Evolutionary conservation across 2,329 filamentous ascomycete genomes (phyloP).

Genomic region (Aspergillus vadensis): DNA sequence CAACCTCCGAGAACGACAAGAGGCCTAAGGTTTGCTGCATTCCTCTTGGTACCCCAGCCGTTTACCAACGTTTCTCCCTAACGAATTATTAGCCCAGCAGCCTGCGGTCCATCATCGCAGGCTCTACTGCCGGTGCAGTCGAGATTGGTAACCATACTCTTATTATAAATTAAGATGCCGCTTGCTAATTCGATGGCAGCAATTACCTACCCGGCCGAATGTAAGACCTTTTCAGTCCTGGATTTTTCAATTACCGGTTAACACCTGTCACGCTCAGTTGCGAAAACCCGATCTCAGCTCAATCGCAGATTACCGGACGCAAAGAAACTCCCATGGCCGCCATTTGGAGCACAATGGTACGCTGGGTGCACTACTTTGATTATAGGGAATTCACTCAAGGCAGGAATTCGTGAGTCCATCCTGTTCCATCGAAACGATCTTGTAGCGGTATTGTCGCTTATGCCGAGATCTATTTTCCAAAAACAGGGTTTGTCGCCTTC

Average conservation of each 20-base stretch:
- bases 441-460: background rate
- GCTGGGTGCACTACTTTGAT: conserved; percentile 96
- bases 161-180: background rate
- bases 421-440: background rate
- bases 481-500: conserved; percentile 91
- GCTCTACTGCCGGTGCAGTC: conserved; percentile 88
- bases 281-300: conserved; percentile 91
- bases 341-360: conserved; percentile 94
- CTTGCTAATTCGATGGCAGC: conserved; percentile 51
- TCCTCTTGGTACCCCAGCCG: background rate
- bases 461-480: background rate
- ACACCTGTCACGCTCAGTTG: conserved; percentile 57
- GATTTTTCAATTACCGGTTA: conserved; percentile 13
- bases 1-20: conserved; percentile 39
- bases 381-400: conserved; percentile 94
- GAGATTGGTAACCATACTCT: conserved; percentile 72
- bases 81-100: conserved; percentile 66
- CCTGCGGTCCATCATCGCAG: conserved; percentile 86
- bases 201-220: conserved; percentile 93
- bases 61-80: conserved; percentile 13
- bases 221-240: conserved; percentile 51
- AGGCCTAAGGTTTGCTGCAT: conserved; percentile 38
- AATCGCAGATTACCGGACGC: conserved; percentile 79
- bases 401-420: conserved; percentile 74
- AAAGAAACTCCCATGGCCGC: conserved; percentile 90